phyloP scores from a whole-genome alignment of 805 yeast genomes.

The Deakozyma indianensis region DNA sequence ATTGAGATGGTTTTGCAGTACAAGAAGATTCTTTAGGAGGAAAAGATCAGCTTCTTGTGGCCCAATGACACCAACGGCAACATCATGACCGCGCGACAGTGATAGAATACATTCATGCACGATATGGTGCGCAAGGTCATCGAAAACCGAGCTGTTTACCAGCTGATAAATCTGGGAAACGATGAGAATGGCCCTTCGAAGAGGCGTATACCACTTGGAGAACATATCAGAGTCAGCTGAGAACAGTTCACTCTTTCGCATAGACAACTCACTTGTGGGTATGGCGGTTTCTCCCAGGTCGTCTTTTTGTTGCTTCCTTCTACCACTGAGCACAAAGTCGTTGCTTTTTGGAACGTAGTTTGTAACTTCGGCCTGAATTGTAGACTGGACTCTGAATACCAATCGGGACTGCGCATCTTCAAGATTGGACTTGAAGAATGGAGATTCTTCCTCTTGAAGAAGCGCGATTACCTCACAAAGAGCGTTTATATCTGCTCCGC shows the following conservation, averaged over 20 bases:
- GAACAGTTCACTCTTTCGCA: slow-evolving; percentile 5
- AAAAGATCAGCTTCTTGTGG: slow-evolving; percentile 46
- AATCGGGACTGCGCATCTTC: slow-evolving; percentile 64
- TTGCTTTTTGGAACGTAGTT: slow-evolving; percentile 52
- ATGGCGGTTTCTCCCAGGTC: slow-evolving; percentile 9
- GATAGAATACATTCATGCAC: slow-evolving; percentile 61
- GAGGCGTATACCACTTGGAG: slow-evolving; percentile 46
- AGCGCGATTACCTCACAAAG: slow-evolving; percentile 66
- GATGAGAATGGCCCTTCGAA: slow-evolving; percentile 51
- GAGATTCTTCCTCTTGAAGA: slow-evolving; percentile 40
- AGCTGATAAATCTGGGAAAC: slow-evolving; percentile 69
- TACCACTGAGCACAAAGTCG: slow-evolving; percentile 47
- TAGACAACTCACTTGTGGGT: slow-evolving; percentile 16
- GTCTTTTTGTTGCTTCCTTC: slow-evolving; percentile 6
- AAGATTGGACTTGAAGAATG: slow-evolving; percentile 21
- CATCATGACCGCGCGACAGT: slow-evolving; percentile 19
- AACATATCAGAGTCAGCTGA: background rate
- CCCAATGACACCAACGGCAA: slow-evolving; percentile 27
- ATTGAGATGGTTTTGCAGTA: slow-evolving; percentile 53
- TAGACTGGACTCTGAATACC: slow-evolving; percentile 63
- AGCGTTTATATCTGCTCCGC: slow-evolving; percentile 51
- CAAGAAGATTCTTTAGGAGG: slow-evolving; percentile 54
- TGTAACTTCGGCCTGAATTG: slow-evolving; percentile 53
- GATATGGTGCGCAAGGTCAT: slow-evolving; percentile 76
- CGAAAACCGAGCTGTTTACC: slow-evolving; percentile 62